Evolutionary conservation across 495 filamentous ascomycete genomes (phyloP).

Genomic region (Darksidea phi): DNA sequence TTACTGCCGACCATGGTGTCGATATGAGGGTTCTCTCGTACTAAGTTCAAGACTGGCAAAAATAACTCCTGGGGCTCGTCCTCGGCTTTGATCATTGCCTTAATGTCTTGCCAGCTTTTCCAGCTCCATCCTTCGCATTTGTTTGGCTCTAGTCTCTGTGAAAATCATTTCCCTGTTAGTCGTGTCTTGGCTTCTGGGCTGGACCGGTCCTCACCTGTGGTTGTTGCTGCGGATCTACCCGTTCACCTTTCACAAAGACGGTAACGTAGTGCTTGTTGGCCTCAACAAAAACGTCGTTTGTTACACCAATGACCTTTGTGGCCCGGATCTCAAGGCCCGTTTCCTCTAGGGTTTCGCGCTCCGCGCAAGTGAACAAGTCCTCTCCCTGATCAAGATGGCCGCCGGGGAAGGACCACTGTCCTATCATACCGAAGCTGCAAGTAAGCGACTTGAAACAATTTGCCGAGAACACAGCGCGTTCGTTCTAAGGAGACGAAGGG

Average conservation of each 20-base stretch:
- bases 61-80: neutral
- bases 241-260: constrained; percentile 51
- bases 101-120: constrained; percentile 51
- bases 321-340: constrained; percentile 55
- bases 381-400: constrained; percentile 68
- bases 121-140: constrained; percentile 67
- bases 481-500: too few species aligned
- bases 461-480: too few species aligned
- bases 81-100: neutral
- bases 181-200: neutral
- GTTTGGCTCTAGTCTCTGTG: constrained; percentile 53
- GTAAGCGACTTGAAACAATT: too few species aligned
- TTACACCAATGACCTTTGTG: constrained; percentile 52
- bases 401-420: constrained; percentile 51
- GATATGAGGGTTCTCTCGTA: constrained; percentile 2
- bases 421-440: neutral
- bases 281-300: constrained; percentile 56
- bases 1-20: neutral
- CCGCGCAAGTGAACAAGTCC: constrained; percentile 54
- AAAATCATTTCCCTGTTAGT: neutral
- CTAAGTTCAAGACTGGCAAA: neutral
- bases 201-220: neutral
- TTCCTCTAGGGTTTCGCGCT: constrained; percentile 63
- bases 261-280: constrained; percentile 63
- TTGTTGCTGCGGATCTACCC: constrained; percentile 6